phyloP scores from a whole-genome alignment of 2,329 filamentous ascomycete genomes.

The Thelonectria olida region DNA sequence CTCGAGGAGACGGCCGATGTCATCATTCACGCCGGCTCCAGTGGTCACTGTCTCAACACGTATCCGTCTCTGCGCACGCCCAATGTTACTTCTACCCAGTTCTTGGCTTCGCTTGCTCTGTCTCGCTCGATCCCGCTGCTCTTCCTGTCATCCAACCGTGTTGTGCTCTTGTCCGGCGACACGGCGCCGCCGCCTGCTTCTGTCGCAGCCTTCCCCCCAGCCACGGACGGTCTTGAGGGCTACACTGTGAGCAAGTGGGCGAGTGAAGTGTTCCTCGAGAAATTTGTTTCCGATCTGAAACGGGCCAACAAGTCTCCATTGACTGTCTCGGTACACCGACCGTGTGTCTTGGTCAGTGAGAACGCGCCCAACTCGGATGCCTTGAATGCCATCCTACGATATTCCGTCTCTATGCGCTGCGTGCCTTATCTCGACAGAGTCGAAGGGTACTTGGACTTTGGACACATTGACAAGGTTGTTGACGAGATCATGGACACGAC shows the following conservation, averaged over 20 bases:
- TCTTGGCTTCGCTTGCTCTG: conserved; percentile 16
- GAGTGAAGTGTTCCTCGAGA: conserved; percentile 43
- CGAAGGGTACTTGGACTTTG: conserved; percentile 20
- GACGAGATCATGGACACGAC: conserved; percentile 10
- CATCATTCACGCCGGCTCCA: conserved; percentile 24
- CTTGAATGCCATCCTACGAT: conserved; percentile 23
- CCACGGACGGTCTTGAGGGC: conserved; percentile 40
- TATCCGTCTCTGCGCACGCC: conserved; percentile 18
- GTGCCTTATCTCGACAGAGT: conserved; percentile 17
- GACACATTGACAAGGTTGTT: conserved; percentile 15
- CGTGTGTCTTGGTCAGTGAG: conserved; percentile 31
- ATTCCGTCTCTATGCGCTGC: conserved; percentile 21
- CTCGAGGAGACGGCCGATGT: conserved; percentile 10
- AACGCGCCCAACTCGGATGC: conserved; percentile 27
- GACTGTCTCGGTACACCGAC: conserved; percentile 41
- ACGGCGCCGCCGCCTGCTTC: conserved; percentile 20
- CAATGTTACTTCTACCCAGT: conserved; percentile 20
- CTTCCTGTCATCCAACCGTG: conserved; percentile 20
- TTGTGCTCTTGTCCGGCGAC: conserved; percentile 15
- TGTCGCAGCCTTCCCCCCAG: conserved; percentile 15
- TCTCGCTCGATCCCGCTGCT: conserved; percentile 18
- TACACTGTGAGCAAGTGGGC: conserved; percentile 47
- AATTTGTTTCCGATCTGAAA: conserved; percentile 19
- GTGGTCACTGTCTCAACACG: conserved; percentile 26
- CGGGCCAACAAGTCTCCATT: conserved; percentile 17